Evolutionary conservation across 2,329 filamentous ascomycete genomes (phyloP), one percentile per base, ranked within the genome.

Genomic region (Davidsoniella neocaledoniae): DNA sequence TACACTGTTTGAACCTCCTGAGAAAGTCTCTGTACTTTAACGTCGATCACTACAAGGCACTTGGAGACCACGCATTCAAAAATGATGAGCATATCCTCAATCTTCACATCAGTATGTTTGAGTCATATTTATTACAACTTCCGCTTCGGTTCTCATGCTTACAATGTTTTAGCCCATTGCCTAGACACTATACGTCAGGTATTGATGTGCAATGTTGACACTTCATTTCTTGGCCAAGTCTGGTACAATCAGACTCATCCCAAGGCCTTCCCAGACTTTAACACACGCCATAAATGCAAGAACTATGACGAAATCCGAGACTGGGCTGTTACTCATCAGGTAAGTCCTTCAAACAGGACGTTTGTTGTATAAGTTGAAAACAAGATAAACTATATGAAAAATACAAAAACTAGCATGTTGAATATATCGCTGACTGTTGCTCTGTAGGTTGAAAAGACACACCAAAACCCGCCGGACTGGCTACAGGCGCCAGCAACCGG

Each of bases 1-100:
- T 76, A 12, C 73, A 79, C 58, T 81, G 77, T 54, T 56, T 80
- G 73, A 76, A 81, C 51, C 65, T 80, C 5, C 57, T 81, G 5
- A 71, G 77, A 1, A 71, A 80, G 57, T 63, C 70, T 0, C 61
- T 78, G 0, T 74, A 72, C 57, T 79, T 71, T 63, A 80, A 79
- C 57, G 73, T 73, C 50, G 66, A 72, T 16, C 72, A 77, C 57
- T 81, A 81, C 59, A 67, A 67, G 53, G 57, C 57, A 0, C 56
- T 68, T 23, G 69, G 70, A 3, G 57, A 66, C 19, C 71, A 74
- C 1, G 69, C 73, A 0, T 81, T 80, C 55, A 57, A 59, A 16
- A 79, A 80, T 56, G 65, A 70, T 3, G 73, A 75, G 17, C 60
- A 64, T 36, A 71, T 79, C 41, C 60, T 80, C 5, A 67, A 66